Conservation (phyloP, 208 protist species). For the Trichomonas vaginalis region DNA sequence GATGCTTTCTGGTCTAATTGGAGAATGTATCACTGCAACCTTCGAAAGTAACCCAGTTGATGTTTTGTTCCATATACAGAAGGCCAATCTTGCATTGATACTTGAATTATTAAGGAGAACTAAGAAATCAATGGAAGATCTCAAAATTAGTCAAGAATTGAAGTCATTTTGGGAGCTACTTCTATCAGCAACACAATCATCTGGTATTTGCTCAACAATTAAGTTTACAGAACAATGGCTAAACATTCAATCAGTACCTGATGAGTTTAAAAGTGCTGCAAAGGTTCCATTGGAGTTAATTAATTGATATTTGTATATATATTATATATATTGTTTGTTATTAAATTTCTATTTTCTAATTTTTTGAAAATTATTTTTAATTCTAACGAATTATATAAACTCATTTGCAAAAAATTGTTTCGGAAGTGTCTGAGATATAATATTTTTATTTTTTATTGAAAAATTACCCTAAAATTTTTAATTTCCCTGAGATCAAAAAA, state of each 20-base stretch:
- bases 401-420: no score
- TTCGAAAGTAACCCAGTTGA: background rate
- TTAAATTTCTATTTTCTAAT: no score
- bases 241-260: background rate
- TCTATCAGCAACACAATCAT: background rate
- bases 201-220: background rate
- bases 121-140: background rate
- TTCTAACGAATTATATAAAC: no score
- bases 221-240: background rate
- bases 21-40: background rate
- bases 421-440: no score
- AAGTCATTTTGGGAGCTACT: background rate
- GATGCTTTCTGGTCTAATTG: background rate
- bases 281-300: background rate
- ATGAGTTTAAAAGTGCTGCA: background rate
- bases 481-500: no score
- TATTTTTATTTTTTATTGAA: no score
- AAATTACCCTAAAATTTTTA: no score
- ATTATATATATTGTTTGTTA: no score
- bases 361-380: no score
- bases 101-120: background rate
- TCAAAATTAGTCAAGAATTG: background rate
- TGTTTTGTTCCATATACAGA: background rate
- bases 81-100: background rate
- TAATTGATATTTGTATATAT: no score